Evolutionary conservation across 352 stramenopile species (phyloP).

Genomic region (Nothophytophthora sp.): DNA sequence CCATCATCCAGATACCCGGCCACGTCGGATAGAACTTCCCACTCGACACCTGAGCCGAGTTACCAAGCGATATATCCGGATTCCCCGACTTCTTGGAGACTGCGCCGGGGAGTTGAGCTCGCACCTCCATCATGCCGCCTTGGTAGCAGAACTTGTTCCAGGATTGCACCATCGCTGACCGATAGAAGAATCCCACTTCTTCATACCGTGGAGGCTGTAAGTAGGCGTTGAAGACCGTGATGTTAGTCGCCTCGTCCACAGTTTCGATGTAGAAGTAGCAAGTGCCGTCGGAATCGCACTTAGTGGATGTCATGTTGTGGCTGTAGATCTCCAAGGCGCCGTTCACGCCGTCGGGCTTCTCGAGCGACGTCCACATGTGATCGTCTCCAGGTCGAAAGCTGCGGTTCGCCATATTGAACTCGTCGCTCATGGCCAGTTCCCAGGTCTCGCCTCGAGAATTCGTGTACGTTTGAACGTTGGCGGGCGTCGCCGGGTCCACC

Average conservation of each 20-base stretch:
- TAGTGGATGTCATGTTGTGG: conserved; percentile 74
- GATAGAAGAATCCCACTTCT: conserved; percentile 45
- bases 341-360: conserved; percentile 94
- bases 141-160: conserved; percentile 97
- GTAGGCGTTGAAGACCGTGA: conserved; percentile 54
- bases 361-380: conserved; percentile 91
- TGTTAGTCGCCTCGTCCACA: conserved; percentile 34
- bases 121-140: conserved; percentile 91
- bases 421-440: conserved; percentile 91
- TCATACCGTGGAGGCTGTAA: conserved; percentile 41
- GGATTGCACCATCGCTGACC: conserved; percentile 87
- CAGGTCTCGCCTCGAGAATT: conserved; percentile 45
- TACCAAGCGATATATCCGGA: conserved; percentile 34
- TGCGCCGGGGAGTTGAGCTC: conserved; percentile 88
- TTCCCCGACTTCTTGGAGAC: conserved; percentile 49
- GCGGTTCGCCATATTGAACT: conserved; percentile 89
- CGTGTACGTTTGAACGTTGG: conserved; percentile 24
- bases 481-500: conserved; percentile 51
- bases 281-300: conserved; percentile 42
- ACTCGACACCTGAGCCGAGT: conserved; percentile 33
- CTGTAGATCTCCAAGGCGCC: conserved; percentile 93
- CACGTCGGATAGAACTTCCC: conserved; percentile 77
- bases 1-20: conserved; percentile 94
- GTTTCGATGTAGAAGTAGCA: conserved; percentile 64
- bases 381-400: conserved; percentile 91